Evolutionary conservation across 2,329 filamentous ascomycete genomes (phyloP).

Genomic region (Colletotrichum liaoningense): DNA sequence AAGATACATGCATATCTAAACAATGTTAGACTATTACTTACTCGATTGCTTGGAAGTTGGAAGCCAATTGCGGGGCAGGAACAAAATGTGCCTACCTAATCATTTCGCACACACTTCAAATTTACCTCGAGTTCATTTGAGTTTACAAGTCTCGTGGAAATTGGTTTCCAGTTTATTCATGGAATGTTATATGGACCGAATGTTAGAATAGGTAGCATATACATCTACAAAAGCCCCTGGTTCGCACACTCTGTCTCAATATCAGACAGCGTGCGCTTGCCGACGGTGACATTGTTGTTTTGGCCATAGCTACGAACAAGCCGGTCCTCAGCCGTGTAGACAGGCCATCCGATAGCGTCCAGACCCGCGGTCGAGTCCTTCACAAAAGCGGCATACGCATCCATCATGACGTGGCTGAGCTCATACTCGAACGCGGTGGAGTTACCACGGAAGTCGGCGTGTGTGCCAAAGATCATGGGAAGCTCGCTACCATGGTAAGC

Average conservation of each 20-base stretch:
- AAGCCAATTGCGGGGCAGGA: too few species aligned
- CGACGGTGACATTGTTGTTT: constrained; percentile 19
- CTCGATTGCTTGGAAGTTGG: too few species aligned
- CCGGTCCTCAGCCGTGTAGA: constrained; percentile 19
- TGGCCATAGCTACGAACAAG: constrained; percentile 28
- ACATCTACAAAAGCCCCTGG: constrained; percentile 12
- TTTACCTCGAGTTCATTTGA: too few species aligned
- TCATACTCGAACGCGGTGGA: constrained; percentile 33
- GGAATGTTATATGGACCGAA: too few species aligned
- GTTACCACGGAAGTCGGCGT: constrained; percentile 37
- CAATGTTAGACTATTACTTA: too few species aligned
- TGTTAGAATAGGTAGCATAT: too few species aligned
- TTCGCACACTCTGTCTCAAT: constrained; percentile 19
- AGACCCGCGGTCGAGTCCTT: constrained; percentile 24
- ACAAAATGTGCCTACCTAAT: too few species aligned
- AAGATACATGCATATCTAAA: too few species aligned
- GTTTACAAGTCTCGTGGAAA: too few species aligned
- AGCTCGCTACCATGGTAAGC: constrained; percentile 46
- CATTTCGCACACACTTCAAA: too few species aligned
- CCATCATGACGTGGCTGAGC: constrained; percentile 33
- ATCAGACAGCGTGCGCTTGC: constrained; percentile 9
- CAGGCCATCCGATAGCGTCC: constrained; percentile 26
- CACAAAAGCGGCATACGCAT: constrained; percentile 26
- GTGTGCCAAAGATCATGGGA: constrained; percentile 47
- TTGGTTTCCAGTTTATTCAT: too few species aligned